Percentiles rank a stretch among this genome's conserved stretches.
These are phyloP conservation scores for Rauvolfia tetraphylla DNA, from an alignment of 257 asterid genomes.

Conservation along the genomic window DNA sequence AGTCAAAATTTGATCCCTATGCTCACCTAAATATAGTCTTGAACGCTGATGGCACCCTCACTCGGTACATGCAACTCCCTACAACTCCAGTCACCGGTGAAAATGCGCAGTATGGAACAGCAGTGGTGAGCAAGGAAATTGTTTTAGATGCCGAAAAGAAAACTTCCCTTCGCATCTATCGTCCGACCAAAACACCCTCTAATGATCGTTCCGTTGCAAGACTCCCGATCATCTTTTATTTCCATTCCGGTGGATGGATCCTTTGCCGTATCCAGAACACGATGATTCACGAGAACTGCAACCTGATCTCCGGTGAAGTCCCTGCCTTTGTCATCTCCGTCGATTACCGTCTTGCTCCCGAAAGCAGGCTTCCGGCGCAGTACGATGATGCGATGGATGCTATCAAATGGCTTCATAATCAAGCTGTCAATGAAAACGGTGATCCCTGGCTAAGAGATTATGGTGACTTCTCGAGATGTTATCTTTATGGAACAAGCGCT, in stretches of 20 bases:
- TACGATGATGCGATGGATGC: constrained; percentile 80
- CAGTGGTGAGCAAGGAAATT: constrained; percentile 77
- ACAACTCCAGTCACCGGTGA: constrained; percentile 56
- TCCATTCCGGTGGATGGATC: constrained; percentile 75
- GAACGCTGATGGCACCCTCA: constrained; percentile 65
- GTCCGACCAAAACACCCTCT: constrained; percentile 56
- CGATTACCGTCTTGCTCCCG: constrained; percentile 81
- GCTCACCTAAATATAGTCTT: constrained; percentile 50
- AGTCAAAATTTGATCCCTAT: constrained; percentile 77
- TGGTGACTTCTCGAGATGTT: constrained; percentile 63
- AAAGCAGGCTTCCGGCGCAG: constrained; percentile 74
- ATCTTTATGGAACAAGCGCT: constrained; percentile 58
- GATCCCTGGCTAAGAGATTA: constrained; percentile 62
- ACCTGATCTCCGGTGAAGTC: constrained; percentile 47
- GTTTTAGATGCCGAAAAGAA: constrained; percentile 46
- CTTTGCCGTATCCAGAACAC: constrained; percentile 35
- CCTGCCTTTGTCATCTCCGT: constrained; percentile 63
- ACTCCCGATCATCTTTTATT: constrained; percentile 63
- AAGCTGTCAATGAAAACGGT: constrained; percentile 34
- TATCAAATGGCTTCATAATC: constrained; percentile 57
- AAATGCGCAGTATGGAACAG: constrained; percentile 19
- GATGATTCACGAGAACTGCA: constrained; percentile 49
- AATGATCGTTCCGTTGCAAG: constrained; percentile 46
- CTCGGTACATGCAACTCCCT: constrained; percentile 63
- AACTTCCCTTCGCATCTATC: constrained; percentile 78